These are phyloP conservation scores for Sclerotinia minor DNA, from an alignment of 2,329 filamentous ascomycete species.

Conservation along the genomic window DNA sequence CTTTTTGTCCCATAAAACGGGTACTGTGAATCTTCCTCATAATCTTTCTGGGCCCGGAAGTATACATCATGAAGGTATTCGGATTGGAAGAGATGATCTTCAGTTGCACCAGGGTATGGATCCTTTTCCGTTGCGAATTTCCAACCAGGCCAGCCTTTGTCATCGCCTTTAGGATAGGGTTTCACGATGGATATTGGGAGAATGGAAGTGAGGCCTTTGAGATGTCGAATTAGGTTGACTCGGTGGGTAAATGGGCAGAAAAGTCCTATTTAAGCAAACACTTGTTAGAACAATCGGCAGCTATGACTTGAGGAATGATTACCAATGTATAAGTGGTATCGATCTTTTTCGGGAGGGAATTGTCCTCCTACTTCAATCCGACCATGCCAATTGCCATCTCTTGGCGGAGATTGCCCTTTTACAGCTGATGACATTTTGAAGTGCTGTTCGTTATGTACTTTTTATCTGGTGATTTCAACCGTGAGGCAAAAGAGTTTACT, in stretches of 20 bases:
- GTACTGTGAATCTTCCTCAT: slow-evolving; percentile 66
- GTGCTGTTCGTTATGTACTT: background rate
- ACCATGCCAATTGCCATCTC: slow-evolving; percentile 13
- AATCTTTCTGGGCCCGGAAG: slow-evolving; percentile 62
- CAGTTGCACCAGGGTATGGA: slow-evolving; percentile 4
- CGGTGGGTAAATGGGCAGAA: slow-evolving; percentile 57
- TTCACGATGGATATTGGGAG: slow-evolving; percentile 24
- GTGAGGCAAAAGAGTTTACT: too few species aligned
- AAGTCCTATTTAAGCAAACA: slow-evolving; percentile 13
- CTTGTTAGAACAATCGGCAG: background rate
- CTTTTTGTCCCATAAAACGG: slow-evolving; percentile 64
- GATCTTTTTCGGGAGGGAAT: slow-evolving; percentile 64
- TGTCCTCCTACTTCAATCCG: slow-evolving; percentile 26
- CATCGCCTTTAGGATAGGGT: slow-evolving; percentile 15
- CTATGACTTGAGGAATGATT: background rate
- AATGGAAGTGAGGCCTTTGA: slow-evolving; percentile 87
- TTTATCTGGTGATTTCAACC: background rate
- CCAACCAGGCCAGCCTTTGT: slow-evolving; percentile 23
- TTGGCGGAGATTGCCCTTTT: slow-evolving; percentile 4
- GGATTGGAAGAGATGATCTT: slow-evolving; percentile 43
- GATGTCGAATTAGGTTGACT: slow-evolving; percentile 77
- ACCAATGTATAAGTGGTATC: slow-evolving; percentile 54
- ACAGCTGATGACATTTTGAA: background rate
- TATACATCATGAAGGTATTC: slow-evolving; percentile 66
- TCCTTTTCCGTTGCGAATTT: slow-evolving; percentile 26